Base-by-base conservation (phyloP, 2,329 filamentous ascomycete genomes). In the Colletotrichum sublineola region DNA sequence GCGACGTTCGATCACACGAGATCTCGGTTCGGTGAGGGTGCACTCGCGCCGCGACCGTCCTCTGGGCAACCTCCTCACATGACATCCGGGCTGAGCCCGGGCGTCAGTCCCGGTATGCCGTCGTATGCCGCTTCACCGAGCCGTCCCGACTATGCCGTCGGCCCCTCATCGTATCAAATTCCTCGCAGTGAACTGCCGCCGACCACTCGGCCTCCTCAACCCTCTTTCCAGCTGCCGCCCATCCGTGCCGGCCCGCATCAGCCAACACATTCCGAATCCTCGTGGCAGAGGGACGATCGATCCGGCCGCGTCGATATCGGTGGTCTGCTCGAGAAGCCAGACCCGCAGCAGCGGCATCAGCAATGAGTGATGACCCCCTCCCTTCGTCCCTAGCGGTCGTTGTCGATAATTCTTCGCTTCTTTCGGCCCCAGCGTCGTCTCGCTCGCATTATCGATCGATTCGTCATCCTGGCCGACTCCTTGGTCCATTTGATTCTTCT, bases 281-380 rank as follows among this genome's bases (percentile, higher is more conserved):
- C 74, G 79, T 77, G 79, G 67, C 62, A 53, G 24, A 83, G 86
- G 55, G 86, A 88, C 68, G 88, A 89, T 67, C 84, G 88, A 38
- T 81, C 84, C 24, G 80, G 84, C 48, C 86, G 90, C 20, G 86
- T 91, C 61, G 89, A 90, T 76, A 91, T 92, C 73, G 88, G 86
- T 14, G 89, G 89, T 2, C 83, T 90, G 77, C 88, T 93, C 77
- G 90, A 90, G 75, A 88, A 85, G 79, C 85, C 87, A 33, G 86
- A 86, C 75, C 65, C 65, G 65, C 83, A 74, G 48, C 79, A 75
- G 60, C 79, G 74, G 73, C 76, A 75, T 61, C 73, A 76, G 38
- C 75, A 77, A 73, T 81, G 76, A 74, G 48, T 53, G 31, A 63
- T 48, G 75, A 70, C 63, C 33, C 55, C n/a, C 44, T 9, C 5